A percentile compares a stretch with the other conserved stretches of the same genome.
Conservation (phyloP, 805 yeast genomes). For the Blastobotrys mokoenaii region DNA sequence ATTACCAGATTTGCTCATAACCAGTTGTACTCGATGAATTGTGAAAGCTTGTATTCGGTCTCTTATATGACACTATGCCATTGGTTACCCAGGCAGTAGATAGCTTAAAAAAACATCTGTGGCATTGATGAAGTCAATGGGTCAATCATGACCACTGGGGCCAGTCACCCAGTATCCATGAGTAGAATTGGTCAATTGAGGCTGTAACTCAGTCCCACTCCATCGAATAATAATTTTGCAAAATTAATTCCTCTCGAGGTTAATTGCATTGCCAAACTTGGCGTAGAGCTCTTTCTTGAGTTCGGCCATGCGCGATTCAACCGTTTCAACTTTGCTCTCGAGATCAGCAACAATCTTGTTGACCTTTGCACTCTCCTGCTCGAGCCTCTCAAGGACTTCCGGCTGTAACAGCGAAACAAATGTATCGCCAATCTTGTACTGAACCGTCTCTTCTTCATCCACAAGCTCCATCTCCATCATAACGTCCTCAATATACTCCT, state of each 20-base stretch:
- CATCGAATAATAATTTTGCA: too few species aligned
- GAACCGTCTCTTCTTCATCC: constrained; percentile 44
- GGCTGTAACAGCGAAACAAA: constrained; percentile 63
- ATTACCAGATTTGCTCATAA: too few species aligned
- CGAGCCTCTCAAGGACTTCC: constrained; percentile 62
- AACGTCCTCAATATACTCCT: constrained; percentile 83
- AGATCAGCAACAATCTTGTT: constrained; percentile 41
- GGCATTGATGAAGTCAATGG: too few species aligned
- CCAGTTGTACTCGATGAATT: too few species aligned
- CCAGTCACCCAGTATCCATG: neutral
- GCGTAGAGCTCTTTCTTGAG: constrained; percentile 74
- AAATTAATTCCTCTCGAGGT: constrained; percentile 51
- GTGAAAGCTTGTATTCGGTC: too few species aligned
- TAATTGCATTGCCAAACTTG: constrained; percentile 83
- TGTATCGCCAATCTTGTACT: constrained; percentile 70
- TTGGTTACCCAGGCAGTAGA: too few species aligned
- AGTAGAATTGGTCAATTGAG: neutral
- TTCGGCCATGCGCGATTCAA: constrained; percentile 46
- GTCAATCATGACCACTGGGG: neutral
- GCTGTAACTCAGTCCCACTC: too few species aligned
- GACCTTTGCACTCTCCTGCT: constrained; percentile 47
- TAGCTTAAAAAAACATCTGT: too few species aligned
- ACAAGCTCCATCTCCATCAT: constrained; percentile 76
- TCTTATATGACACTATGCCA: too few species aligned
- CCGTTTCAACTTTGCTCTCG: constrained; percentile 40